Evolutionary conservation across 495 filamentous ascomycete genomes (phyloP), one percentile per base, ranked within the genome.

Genomic region (Penicillium psychrofluorescens): DNA sequence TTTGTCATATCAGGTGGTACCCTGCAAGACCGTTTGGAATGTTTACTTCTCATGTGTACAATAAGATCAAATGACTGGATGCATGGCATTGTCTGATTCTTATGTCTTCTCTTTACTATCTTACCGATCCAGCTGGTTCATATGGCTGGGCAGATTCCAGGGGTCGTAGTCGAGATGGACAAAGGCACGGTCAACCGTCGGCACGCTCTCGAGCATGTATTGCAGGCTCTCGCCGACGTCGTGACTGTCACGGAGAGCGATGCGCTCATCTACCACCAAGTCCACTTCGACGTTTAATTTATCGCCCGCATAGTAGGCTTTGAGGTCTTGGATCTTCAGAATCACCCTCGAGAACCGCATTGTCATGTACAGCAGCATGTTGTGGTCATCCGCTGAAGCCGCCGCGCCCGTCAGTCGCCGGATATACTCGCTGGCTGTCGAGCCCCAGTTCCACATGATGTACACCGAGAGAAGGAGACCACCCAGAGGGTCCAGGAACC

Each of bases 321-420:
- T 81, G 12, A 95, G 59, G 15, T 88, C 84, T 55, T 95, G 90
- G 33, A 96, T 92, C 53, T 89, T 85, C 52, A 81, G 81, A 46
- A 96, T 90, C 4, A 85, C 84, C 40, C 85, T 87, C 14, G 90
- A 90, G 55, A 96, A 96, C 2, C 90, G 80, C 89, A 96, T 95
- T 1, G 88, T 90, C 46, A 94, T 74, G 65, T 96, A 96, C 0
- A 96, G 72, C 7, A 96, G 67, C 13, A 95, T 77, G 54, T 91
- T 95, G 31, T 88, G 77, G 51, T 95, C 85, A 41, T 85, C 83
- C 0, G 86, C 78, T 0, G 81, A 79, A 22, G 88, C 88, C 0
- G 88, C 85, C 29, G 84, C 86, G 3, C 90, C 90, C 0, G 85
- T 84, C 11, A 96, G 74, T 40, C 92, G 85, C 41, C 78, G 74